A percentile compares a stretch with the other conserved stretches of the same genome.
Conservation (phyloP, 352 stramenopile genomes). For the Globisporangium rhizosaccharum region DNA sequence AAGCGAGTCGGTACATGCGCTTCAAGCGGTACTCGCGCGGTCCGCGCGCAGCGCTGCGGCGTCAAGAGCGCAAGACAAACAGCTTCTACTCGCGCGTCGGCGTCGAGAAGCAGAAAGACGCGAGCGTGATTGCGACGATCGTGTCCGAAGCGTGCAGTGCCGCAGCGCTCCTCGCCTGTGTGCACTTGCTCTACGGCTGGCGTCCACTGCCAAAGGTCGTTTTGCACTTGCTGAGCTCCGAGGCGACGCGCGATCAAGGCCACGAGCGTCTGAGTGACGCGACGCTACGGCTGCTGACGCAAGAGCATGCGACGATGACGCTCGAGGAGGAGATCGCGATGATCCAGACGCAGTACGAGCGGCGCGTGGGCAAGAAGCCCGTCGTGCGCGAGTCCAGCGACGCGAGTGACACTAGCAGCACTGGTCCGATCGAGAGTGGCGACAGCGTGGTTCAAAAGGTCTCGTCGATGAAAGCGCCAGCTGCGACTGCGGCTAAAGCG, state of each 20-base stretch:
- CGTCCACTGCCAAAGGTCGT: constrained; percentile 58
- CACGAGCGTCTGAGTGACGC: constrained; percentile 24
- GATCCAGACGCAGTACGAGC: constrained; percentile 77
- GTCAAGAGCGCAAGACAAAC: constrained; percentile 54
- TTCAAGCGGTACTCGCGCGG: constrained; percentile 82
- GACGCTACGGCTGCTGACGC: constrained; percentile 34
- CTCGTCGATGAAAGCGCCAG: not conserved
- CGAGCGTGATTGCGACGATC: constrained; percentile 63
- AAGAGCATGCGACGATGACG: constrained; percentile 30
- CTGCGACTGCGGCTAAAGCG: not conserved
- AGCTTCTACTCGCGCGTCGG: constrained; percentile 79
- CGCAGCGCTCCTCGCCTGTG: constrained; percentile 70
- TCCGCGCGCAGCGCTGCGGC: constrained; percentile 48
- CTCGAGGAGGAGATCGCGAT: constrained; percentile 68
- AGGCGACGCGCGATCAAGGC: constrained; percentile 6
- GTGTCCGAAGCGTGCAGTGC: constrained; percentile 74
- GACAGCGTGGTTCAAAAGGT: not conserved
- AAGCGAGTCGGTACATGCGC: constrained; percentile 75
- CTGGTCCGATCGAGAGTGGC: not conserved
- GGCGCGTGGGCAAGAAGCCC: constrained; percentile 52
- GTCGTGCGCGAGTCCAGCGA: constrained; percentile 32
- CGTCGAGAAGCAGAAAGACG: constrained; percentile 49
- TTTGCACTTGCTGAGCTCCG: constrained; percentile 49
- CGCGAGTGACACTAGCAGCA: constrained; percentile 3
- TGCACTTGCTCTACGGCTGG: constrained; percentile 77